Evolutionary conservation across 371 early-diverging fungal genomes (phyloP), one percentile per base, ranked within the genome.

Genomic region (Mucor racemosus): DNA sequence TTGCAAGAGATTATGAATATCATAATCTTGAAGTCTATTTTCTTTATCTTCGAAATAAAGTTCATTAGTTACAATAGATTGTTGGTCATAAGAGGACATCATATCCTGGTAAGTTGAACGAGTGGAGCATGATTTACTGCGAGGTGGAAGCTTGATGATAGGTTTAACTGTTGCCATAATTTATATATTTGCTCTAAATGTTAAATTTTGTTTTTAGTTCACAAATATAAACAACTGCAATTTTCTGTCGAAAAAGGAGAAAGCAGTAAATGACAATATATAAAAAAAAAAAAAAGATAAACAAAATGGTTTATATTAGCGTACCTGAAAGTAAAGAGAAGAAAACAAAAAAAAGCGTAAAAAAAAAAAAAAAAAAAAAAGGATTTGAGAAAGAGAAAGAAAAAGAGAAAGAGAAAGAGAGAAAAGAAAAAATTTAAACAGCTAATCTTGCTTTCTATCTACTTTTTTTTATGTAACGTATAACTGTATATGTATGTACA

Each of bases 71-170:
- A 48, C 54, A 57, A 59, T 36, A 44, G 36, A 4, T 33, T 58
- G 65, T 33, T 53, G 34, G 8, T 57, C 38, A 56, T 41, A 36
- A 3, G 40, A 11, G 33, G 64, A 26, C 36, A 26, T 46, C 38
- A 62, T 39, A 38, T 61, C 61, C 44, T 44, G 61, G 17, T 58
- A 44, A 4, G 35, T n/a, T 62, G 61, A 41, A 19, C 61, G 67
- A 57, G 50, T 72, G 35, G 56, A 60, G 40, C 50, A 61, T 50
- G 50, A 36, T 64, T 72, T 71, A 63, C 58, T 71, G 57, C 64
- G 60, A n/a, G 72, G 72, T 61, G 72, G 72, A 53, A 72, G 58
- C 31, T 68, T 72, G 38, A 72, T 68, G 19, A 62, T 62, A 33
- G 72, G 72, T 40, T 67, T 72, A n/a, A 58, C 40, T 1, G 63